A percentile compares a stretch with the other conserved stretches of the same genome.
These are phyloP conservation scores for Aspergillus nanangensis DNA, from an alignment of 495 filamentous ascomycete genomes.

Conservation along the genomic window DNA sequence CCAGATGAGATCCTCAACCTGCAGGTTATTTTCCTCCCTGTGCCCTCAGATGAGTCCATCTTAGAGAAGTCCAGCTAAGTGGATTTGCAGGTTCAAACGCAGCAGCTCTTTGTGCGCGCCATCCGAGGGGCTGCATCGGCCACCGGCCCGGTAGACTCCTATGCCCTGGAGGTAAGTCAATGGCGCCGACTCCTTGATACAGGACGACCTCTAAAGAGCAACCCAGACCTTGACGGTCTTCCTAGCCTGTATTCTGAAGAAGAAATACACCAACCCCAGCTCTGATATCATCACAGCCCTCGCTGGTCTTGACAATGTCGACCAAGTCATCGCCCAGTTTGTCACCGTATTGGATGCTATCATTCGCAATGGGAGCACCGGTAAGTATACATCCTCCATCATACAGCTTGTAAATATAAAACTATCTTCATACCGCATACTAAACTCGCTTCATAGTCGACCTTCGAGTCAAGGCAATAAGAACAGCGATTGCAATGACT, in stretches of 20 bases:
- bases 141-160: conserved; percentile 58
- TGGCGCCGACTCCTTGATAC: neutral
- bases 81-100: conserved; percentile 55
- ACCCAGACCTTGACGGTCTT: conserved; percentile 84
- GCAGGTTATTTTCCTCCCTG: conserved; percentile 44
- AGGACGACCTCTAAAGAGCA: conserved; percentile 32
- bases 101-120: conserved; percentile 70
- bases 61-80: neutral
- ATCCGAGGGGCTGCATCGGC: conserved; percentile 64
- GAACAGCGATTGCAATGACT: conserved; percentile 76
- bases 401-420: no score
- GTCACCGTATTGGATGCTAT: conserved; percentile 74
- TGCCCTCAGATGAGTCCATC: neutral
- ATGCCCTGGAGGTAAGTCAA: conserved; percentile 89
- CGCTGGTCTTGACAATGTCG: conserved; percentile 82
- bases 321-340: conserved; percentile 82
- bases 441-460: no score
- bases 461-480: conserved; percentile 72
- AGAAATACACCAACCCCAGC: conserved; percentile 93
- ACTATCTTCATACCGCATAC: no score
- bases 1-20: conserved; percentile 71
- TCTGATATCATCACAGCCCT: conserved; percentile 89
- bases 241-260: conserved; percentile 71
- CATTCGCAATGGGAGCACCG: conserved; percentile 70
- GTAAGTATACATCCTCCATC: conserved; percentile 42